Evolutionary conservation across 2,329 filamentous ascomycete genomes (phyloP), one percentile per base, ranked within the genome.

Genomic region (Ophiostoma perfectum): DNA sequence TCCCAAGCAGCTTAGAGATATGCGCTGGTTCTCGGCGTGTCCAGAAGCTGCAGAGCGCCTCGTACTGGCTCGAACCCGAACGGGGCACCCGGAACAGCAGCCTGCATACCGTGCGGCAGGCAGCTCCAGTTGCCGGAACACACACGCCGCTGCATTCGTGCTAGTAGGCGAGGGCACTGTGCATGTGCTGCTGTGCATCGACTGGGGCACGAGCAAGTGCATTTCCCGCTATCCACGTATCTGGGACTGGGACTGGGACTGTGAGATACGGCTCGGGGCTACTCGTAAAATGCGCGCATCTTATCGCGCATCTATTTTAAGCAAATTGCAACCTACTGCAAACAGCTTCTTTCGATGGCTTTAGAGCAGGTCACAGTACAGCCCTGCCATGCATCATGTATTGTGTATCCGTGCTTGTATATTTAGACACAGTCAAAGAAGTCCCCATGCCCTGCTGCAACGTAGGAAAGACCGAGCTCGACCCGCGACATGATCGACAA

Each of bases 191-290:
- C 16, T 52, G n/a, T 52, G 49, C 49, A 55, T 55, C n/a, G 49
- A 55, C 11, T 7, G n/a, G 49, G 16, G 1, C 47, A 47, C 12
- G 45, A 4, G n/a, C 45, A 47, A 36, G n/a, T 52, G 49, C n/a
- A 52, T 9, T 27, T 27, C 49, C 49, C 49, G 18, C 49, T 55
- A 55, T 55, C 49, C 49, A 55, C 49, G 49, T 27, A 55, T 55
- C 4, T 55, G 18, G 49, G n/a, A 47, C 2, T 47, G 45, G 12
- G 27, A 52, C 16, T 16, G 11, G 18, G 16, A 16, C 42, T 11
- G 42, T 1, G 42, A 18, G 27, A 52, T 9, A 18, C 16, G 18
- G n/a, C 16, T 0, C 45, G 16, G 45, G 3, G 12, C n/a, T 52
- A 52, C 18, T 18, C 18, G 47, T 5, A 52, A 52, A 45, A 27